Evolutionary conservation across 176 grass and related monocot species (phyloP), one percentile per base, ranked within the genome.

Genomic region (Calamus simplicifolius): DNA sequence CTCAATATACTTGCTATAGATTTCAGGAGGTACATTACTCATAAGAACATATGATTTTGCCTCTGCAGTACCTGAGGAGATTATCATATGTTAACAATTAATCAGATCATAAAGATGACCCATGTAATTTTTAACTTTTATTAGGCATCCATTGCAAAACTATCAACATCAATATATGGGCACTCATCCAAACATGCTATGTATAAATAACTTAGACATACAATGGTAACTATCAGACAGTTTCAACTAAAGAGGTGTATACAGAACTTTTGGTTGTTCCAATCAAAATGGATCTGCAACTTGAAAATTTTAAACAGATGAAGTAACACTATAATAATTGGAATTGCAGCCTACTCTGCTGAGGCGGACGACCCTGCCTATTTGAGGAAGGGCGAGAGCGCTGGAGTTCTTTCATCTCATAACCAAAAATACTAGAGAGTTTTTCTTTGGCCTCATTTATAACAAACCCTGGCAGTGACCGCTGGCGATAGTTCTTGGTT

Each of bases 401-500:
- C 59, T 85, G 84, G 18, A 96, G 61, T 75, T 96, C 92, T 71
- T 78, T 85, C 92, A 85, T 90, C 70, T 90, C 83, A 14, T 85
- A 96, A 3, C 92, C 92, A 23, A 90, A 96, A 67, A 89, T 85
- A 58, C 27, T 69, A 10, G 75, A 58, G 60, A 96, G 75, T 70
- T 75, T 88, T 14, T 82, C 80, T 59, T 73, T 67, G 6, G 92
- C 81, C 59, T 96, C 92, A 48, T 82, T 88, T 68, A 96, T 96
- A 27, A 96, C 75, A 50, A 90, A 73, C 3, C 79, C 62, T 1
- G 92, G 86, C 31, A 90, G 83, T 1, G 60, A 57, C 4, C 87
- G 73, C 69, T 96, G 92, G 57, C 72, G 72, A 68, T 96, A 96
- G 59, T 90, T 90, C 78, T 80, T 96, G 15, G 86, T 96, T 57